A percentile compares a stretch with the other conserved stretches of the same genome.
Evolutionary conservation across 129 eudicot genomes (phyloP).

Genomic region (Tagetes erecta): DNA sequence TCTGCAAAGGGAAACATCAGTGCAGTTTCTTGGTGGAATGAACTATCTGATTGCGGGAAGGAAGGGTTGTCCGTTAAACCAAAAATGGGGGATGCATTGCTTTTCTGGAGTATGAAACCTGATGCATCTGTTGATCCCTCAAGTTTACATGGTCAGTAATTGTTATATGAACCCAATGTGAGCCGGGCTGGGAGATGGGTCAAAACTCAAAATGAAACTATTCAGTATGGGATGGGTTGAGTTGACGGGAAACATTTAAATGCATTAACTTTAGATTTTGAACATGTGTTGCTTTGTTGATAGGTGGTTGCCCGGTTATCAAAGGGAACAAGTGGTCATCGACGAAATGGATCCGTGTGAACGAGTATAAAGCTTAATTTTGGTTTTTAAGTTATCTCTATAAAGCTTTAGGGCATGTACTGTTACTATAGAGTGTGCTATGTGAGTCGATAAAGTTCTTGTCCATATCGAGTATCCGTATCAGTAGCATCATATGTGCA

Average conservation of each 20-base stretch:
- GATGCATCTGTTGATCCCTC: constrained; percentile 81
- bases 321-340: constrained; percentile 92
- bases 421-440: constrained; percentile 12
- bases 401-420: neutral
- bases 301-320: constrained; percentile 91
- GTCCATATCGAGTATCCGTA: neutral
- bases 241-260: neutral
- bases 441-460: neutral
- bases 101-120: constrained; percentile 92
- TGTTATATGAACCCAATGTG: neutral
- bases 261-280: neutral
- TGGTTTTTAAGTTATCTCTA: constrained; percentile 35
- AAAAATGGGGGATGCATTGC: constrained; percentile 94
- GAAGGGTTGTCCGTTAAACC: constrained; percentile 88
- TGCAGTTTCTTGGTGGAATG: constrained; percentile 76
- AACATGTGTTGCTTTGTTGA: constrained; percentile 12
- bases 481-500: neutral
- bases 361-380: constrained; percentile 51
- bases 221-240: neutral
- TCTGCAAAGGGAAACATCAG: constrained; percentile 82
- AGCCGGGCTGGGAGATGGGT: neutral
- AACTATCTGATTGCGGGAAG: constrained; percentile 77
- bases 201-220: neutral
- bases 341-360: constrained; percentile 82
- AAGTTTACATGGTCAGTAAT: constrained; percentile 86